Conservation (phyloP, 371 early-diverging fungal genomes). For the Haplosporangium sp. region DNA sequence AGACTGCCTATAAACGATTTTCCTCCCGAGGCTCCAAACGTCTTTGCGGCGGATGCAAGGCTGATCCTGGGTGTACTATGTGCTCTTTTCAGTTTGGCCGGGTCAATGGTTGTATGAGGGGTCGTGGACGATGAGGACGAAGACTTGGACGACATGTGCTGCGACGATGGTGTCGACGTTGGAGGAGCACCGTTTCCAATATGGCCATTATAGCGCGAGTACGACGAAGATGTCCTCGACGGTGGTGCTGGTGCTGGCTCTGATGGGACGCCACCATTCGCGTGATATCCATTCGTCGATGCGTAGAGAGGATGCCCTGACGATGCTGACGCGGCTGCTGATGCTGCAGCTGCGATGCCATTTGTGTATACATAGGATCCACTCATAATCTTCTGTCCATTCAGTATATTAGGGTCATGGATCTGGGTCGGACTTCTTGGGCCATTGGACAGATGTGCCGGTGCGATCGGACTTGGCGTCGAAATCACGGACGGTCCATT, state of each 20-base stretch:
- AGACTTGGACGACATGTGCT: slow-evolving; percentile 9
- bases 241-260: slow-evolving; percentile 3
- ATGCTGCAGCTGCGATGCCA: slow-evolving; percentile 26
- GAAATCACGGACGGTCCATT: slow-evolving; percentile 3
- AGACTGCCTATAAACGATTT: slow-evolving; percentile 52
- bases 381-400: slow-evolving; percentile 45
- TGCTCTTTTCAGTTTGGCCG: slow-evolving; percentile 46
- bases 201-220: not conserved
- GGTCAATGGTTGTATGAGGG: slow-evolving; percentile 34
- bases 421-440: slow-evolving; percentile 40
- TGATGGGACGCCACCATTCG: slow-evolving; percentile 1
- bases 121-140: slow-evolving; percentile 9
- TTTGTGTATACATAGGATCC: slow-evolving; percentile 46
- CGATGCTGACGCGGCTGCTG: not conserved
- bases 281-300: slow-evolving; percentile 26
- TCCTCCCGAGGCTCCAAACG: slow-evolving; percentile 44
- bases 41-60: slow-evolving; percentile 46
- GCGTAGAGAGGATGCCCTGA: slow-evolving; percentile 21
- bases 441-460: slow-evolving; percentile 13
- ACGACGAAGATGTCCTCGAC: slow-evolving; percentile 5
- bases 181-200: not conserved
- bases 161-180: slow-evolving; percentile 6
- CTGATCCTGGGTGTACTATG: slow-evolving; percentile 52
- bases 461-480: slow-evolving; percentile 16
- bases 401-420: slow-evolving; percentile 37